Conservation (phyloP, 176 grass and related monocot genomes). For the Avena insularis region DNA sequence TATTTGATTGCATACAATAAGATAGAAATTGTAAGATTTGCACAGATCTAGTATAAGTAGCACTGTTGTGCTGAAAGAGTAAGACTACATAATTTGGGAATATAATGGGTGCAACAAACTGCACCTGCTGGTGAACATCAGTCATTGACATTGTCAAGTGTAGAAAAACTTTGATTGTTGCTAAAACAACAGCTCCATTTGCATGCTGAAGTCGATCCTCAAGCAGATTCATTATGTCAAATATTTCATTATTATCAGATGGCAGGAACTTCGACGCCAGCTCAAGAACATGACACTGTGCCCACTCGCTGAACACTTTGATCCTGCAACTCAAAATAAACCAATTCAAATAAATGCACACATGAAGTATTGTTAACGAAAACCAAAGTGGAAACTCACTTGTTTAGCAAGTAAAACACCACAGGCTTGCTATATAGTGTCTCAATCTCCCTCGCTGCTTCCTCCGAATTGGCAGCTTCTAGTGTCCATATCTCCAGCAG, state of each 20-base stretch:
- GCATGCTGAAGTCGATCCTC: slow-evolving; percentile 99
- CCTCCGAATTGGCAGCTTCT: slow-evolving; percentile 83
- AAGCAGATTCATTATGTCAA: slow-evolving; percentile 98
- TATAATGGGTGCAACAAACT: slow-evolving; percentile 35
- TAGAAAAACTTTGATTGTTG: slow-evolving; percentile 98
- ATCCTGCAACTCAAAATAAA: slow-evolving; percentile 63
- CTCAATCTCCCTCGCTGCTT: slow-evolving; percentile 88
- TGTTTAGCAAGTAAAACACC: slow-evolving; percentile 92
- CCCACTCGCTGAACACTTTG: slow-evolving; percentile 98
- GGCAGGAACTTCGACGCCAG: slow-evolving; percentile 92
- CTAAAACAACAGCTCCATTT: slow-evolving; percentile 99
- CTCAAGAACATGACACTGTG: slow-evolving; percentile 90
- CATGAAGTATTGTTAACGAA: slow-evolving; percentile 12
- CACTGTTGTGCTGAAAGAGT: slow-evolving; percentile 10
- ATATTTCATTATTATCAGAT: slow-evolving; percentile 88
- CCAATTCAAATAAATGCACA: slow-evolving; percentile 5
- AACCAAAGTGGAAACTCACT: slow-evolving; percentile 47
- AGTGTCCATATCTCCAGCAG: slow-evolving; percentile 96
- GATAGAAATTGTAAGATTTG: neutral
- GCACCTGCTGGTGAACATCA: slow-evolving; percentile 99
- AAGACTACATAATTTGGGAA: slow-evolving; percentile 4
- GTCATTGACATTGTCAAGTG: slow-evolving; percentile 99
- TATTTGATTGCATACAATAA: slow-evolving; percentile 25
- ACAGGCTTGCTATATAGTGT: slow-evolving; percentile 79
- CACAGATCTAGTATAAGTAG: neutral